These are phyloP conservation scores for Kwoniella shivajii DNA, from an alignment of 1,284 basidiomycete species.

Conservation along the genomic window DNA sequence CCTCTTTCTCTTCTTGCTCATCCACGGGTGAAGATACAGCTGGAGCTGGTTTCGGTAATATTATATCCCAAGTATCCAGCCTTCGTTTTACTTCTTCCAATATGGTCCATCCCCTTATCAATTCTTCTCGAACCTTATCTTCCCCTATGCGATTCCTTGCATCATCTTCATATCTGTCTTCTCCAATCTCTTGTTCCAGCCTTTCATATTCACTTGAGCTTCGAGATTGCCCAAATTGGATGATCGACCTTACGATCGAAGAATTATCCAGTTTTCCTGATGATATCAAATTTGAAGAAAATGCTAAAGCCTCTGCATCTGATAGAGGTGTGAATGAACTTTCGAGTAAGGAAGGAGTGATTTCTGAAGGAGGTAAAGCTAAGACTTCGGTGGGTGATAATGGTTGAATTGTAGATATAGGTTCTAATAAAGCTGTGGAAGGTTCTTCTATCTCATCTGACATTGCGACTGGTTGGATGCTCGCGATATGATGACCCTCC, in stretches of 20 bases:
- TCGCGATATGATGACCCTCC: too few relatives aligned
- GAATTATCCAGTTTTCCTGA: conserved; percentile 10
- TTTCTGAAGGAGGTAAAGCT: background rate
- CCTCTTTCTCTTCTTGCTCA: background rate
- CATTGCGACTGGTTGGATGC: too few relatives aligned
- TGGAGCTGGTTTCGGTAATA: conserved; percentile 6
- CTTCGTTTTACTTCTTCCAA: conserved; percentile 11
- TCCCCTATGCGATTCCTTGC: background rate
- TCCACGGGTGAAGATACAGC: too few relatives aligned
- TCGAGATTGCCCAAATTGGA: conserved; percentile 10
- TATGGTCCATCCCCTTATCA: conserved; percentile 2
- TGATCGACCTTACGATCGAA: background rate
- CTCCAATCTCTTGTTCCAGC: background rate
- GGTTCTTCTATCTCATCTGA: background rate
- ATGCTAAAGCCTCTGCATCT: conserved; percentile 2
- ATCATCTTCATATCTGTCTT: background rate
- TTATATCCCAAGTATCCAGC: conserved; percentile 18
- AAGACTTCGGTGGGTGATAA: conserved; percentile 1
- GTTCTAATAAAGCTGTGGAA: conserved; percentile 5
- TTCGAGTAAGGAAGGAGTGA: conserved; percentile 2
- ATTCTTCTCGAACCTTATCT: background rate
- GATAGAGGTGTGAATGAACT: conserved; percentile 9
- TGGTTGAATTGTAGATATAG: conserved; percentile 1
- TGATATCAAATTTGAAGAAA: conserved; percentile 7
- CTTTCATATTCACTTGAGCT: background rate